Base-by-base conservation (phyloP, 1,139 yeast species). In the Suhomyces atakaporum region DNA sequence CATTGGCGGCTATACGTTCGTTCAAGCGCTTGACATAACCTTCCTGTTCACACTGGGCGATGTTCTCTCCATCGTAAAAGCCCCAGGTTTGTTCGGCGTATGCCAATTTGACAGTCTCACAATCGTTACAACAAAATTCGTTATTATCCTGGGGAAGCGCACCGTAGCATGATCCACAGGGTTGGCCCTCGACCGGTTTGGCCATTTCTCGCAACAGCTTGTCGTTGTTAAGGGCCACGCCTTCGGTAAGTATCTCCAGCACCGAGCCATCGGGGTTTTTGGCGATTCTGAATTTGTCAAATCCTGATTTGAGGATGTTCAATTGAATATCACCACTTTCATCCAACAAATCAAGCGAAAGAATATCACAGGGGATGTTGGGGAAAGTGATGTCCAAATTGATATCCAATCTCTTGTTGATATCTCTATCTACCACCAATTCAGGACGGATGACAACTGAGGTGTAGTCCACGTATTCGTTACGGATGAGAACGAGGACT, bases 101-200 rank as follows among this genome's bases (percentile, higher is more conserved):
- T 1, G 97, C 96, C 49, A 72, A 63, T 43, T 79, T 78, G 24
- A 92, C 95, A 28, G 87, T 79, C 30, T 77, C 84, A 69, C 98
- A 92, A 25, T 84, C 76, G 58, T 89, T 86, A 63, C 98, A 92
- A 64, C 97, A 89, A 27, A 71, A 63, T 19, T 75, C 77, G 46
- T 81, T 79, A 24, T 69, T 66, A 7, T 70, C 69, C 52, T 86
- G 94, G 43, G 79, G 79, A 35, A 78, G 69, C 0, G 95, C 81
- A 1, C 97, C 97, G 58, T 88, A 90, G 63, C 98, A 92, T 0
- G 94, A 75, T 1, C 97, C 97, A 70, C 97, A 89, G 12, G 65
- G 60, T 16, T 60, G 66, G 15, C 65, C 63, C n/a, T 65, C 62
- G 20, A 69, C 60, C 1, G 68, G 66, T 12, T 53, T 51, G 10